Percentiles rank a stretch among this genome's conserved stretches.
phyloP scores from a whole-genome alignment of 2,329 filamentous ascomycete genomes.

The Aspergillus viridinutans region DNA sequence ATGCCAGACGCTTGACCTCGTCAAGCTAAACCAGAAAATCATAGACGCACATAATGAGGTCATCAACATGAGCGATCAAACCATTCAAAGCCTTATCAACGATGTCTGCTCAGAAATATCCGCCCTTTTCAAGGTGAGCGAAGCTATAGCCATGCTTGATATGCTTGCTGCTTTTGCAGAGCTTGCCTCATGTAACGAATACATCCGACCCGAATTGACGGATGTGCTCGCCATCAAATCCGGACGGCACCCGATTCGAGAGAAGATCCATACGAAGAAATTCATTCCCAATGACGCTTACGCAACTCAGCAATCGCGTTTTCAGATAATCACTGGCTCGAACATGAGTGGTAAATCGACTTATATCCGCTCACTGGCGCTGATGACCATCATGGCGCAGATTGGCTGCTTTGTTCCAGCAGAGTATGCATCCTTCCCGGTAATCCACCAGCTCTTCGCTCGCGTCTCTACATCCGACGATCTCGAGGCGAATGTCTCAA shows the following conservation, averaged over 20 bases:
- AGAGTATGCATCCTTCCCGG: constrained; percentile 72
- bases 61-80: constrained; percentile 73
- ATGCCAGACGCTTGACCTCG: constrained; percentile 78
- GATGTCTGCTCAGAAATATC: constrained; percentile 69
- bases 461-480: constrained; percentile 82
- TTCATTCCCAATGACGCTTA: constrained; percentile 91
- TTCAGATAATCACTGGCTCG: constrained; percentile 90
- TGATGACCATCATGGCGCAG: constrained; percentile 90
- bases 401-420: constrained; percentile 89
- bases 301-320: constrained; percentile 71
- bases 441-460: constrained; percentile 80
- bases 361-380: constrained; percentile 79
- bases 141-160: constrained; percentile 81
- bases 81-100: constrained; percentile 67
- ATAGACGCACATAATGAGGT: constrained; percentile 79
- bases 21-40: constrained; percentile 76
- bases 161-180: constrained; percentile 78
- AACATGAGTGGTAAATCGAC: constrained; percentile 99
- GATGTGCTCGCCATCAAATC: constrained; percentile 67
- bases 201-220: constrained; percentile 65
- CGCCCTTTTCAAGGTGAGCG: constrained; percentile 75
- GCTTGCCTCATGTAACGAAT: constrained; percentile 63
- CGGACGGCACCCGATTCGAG: constrained; percentile 73
- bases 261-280: constrained; percentile 63
- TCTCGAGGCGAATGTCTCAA: constrained; percentile 86